Conservation (phyloP, 306 rosid species). For the Dalbergia cochinchinensis region DNA sequence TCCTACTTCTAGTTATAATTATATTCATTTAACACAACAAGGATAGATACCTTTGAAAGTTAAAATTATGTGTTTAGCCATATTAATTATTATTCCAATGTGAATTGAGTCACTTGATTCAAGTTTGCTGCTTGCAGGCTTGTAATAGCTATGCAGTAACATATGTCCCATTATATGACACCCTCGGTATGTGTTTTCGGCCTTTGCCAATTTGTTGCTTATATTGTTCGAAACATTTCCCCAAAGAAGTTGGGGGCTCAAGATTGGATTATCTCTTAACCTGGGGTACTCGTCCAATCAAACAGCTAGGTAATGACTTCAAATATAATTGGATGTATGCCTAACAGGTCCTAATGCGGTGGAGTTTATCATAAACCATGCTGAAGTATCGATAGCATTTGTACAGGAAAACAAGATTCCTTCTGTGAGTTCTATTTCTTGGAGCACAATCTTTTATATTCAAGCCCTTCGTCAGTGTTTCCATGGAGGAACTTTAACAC, state of each 20-base stretch:
- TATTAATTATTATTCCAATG: too few species aligned
- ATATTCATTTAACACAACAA: neutral
- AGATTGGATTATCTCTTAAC: neutral
- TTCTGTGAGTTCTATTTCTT: conserved; percentile 66
- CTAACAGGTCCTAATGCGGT: conserved; percentile 90
- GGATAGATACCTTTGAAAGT: too few species aligned
- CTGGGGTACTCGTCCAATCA: neutral
- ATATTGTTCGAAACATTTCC: neutral
- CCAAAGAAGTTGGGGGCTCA: too few species aligned
- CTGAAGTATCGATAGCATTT: conserved; percentile 90
- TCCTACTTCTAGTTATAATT: neutral
- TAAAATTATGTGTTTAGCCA: too few species aligned
- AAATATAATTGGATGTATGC: conserved; percentile 28
- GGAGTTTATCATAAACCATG: conserved; percentile 90
- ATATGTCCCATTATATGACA: conserved; percentile 85
- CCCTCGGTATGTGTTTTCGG: conserved; percentile 68
- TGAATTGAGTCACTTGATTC: conserved; percentile 17
- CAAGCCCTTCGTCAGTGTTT: neutral
- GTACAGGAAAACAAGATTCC: conserved; percentile 87
- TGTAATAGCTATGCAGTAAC: conserved; percentile 82
- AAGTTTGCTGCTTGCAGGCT: conserved; percentile 66
- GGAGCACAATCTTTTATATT: conserved; percentile 23
- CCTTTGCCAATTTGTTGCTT: conserved; percentile 27
- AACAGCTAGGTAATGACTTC: conserved; percentile 21
- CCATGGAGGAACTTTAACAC: neutral